Percentiles rank a stretch among this genome's conserved stretches.
These are phyloP conservation scores for Taxillus chinensis DNA, from an alignment of 164 flowering plant genomes.

Conservation along the genomic window DNA sequence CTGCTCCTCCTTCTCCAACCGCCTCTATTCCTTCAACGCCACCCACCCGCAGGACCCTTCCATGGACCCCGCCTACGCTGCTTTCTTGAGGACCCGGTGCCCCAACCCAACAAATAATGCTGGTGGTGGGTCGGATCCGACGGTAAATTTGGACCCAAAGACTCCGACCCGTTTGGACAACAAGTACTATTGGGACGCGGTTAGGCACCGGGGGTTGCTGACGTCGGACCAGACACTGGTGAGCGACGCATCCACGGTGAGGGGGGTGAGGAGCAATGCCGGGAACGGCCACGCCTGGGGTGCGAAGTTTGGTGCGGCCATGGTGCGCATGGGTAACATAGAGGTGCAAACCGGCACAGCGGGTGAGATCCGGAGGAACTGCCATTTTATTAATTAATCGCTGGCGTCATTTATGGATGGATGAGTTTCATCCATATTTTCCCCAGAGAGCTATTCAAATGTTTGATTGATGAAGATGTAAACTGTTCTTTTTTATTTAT, in stretches of 20 bases:
- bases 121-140: conserved; percentile 2
- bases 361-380: conserved; percentile 27
- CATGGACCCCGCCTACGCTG: conserved; percentile 13
- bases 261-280: conserved; percentile 17
- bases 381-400: conserved; percentile 18
- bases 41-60: conserved; percentile 21
- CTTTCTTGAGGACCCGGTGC: conserved; percentile 19
- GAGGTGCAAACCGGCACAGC: conserved; percentile 23
- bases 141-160: conserved; percentile 9
- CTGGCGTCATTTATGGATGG: too few species aligned
- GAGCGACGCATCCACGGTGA: conserved; percentile 8
- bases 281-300: conserved; percentile 12
- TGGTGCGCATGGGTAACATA: conserved; percentile 27
- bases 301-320: conserved; percentile 20
- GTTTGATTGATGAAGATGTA: too few species aligned
- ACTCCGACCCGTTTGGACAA: conserved; percentile 25
- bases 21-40: conserved; percentile 16
- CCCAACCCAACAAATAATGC: conserved; percentile 10
- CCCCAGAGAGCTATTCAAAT: too few species aligned
- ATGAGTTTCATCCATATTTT: too few species aligned
- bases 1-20: conserved; percentile 11
- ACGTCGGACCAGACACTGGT: conserved; percentile 22
- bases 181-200: conserved; percentile 14
- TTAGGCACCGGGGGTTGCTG: conserved; percentile 11
- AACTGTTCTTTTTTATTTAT: too few species aligned